phyloP scores from a whole-genome alignment of 768 basidiomycete genomes.

The Phylloporus sp. region DNA sequence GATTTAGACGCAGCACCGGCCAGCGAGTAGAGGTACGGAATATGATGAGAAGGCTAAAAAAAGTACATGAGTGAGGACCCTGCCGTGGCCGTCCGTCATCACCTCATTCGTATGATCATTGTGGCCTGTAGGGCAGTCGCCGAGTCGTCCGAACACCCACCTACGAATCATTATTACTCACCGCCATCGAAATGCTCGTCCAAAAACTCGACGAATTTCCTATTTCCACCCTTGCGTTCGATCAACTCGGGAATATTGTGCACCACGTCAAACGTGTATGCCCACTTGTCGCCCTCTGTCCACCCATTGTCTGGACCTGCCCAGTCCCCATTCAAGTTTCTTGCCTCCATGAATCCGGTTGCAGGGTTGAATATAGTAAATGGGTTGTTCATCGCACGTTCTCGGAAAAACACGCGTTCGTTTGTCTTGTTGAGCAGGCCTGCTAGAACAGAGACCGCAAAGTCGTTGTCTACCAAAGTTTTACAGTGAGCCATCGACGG shows the following conservation, averaged over 20 bases:
- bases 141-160: background rate
- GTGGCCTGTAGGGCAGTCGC: conserved; percentile 43
- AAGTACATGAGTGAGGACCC: conserved; percentile 3
- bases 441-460: conserved; percentile 63
- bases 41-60: conserved; percentile 73
- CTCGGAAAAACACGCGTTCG: conserved; percentile 46
- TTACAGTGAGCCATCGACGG: background rate
- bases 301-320: conserved; percentile 69
- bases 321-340: conserved; percentile 63
- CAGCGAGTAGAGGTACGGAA: conserved; percentile 75
- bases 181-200: conserved; percentile 52
- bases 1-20: conserved; percentile 67
- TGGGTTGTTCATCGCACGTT: conserved; percentile 52
- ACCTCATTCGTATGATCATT: conserved; percentile 82
- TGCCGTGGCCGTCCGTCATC: background rate
- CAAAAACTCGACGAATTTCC: conserved; percentile 58
- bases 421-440: conserved; percentile 44
- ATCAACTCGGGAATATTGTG: conserved; percentile 65
- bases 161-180: conserved; percentile 18
- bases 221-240: conserved; percentile 58
- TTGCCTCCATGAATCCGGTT: conserved; percentile 81
- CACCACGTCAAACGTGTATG: conserved; percentile 74
- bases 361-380: conserved; percentile 59
- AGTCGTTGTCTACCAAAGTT: conserved; percentile 61
- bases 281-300: conserved; percentile 80